A percentile compares a stretch with the other conserved stretches of the same genome.
phyloP scores from a whole-genome alignment of 2,329 filamentous ascomycete genomes.

The Emericellopsis cladophorae region DNA sequence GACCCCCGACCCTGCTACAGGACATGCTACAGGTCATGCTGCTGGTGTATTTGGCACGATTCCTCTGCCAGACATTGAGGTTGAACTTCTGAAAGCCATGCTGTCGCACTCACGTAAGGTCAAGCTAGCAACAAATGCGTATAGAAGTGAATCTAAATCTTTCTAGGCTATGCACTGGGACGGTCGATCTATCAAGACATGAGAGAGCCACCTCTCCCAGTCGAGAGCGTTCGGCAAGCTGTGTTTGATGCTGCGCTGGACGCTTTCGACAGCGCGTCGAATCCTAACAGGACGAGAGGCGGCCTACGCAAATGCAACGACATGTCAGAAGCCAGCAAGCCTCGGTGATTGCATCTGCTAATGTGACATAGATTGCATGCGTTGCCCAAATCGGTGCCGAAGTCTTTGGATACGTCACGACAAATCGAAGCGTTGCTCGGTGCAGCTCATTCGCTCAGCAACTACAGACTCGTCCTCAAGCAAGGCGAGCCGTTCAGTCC shows the following conservation, averaged over 20 bases:
- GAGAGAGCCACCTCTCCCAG: conserved; percentile 32
- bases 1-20: conserved; percentile 35
- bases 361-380: conserved; percentile 40
- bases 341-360: conserved; percentile 5
- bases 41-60: conserved; percentile 50
- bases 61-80: conserved; percentile 48
- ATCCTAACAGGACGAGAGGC: conserved; percentile 64
- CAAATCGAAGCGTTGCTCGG: conserved; percentile 52
- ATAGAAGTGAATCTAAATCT: too few species aligned
- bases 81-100: conserved; percentile 57
- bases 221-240: conserved; percentile 41
- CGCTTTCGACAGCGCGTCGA: conserved; percentile 71
- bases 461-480: conserved; percentile 66
- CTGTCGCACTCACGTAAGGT: conserved; percentile 46
- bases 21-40: background rate
- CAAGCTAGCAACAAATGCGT: too few species aligned
- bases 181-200: conserved; percentile 47
- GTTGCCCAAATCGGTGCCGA: conserved; percentile 45
- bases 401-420: conserved; percentile 34
- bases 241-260: conserved; percentile 52
- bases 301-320: conserved; percentile 67
- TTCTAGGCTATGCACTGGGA: conserved; percentile 47
- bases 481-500: conserved; percentile 72
- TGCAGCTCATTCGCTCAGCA: conserved; percentile 63
- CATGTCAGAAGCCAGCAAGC: conserved; percentile 38